phyloP scores from a whole-genome alignment of 129 eudicot species.

The Helianthus tuberosus region DNA sequence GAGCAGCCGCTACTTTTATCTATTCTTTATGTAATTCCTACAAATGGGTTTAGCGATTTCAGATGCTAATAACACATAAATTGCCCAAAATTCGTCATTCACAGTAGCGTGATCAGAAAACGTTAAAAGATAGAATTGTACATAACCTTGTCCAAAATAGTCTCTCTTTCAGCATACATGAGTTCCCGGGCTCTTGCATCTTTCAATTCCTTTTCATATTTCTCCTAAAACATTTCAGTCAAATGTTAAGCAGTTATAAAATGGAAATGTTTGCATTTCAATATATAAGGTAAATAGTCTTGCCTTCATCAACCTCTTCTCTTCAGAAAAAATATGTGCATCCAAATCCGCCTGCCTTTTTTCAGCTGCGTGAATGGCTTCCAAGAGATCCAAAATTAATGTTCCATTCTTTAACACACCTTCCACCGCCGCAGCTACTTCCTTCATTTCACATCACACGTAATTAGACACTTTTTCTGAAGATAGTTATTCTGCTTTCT shows the following conservation, averaged over 20 bases:
- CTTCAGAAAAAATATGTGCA: conserved; percentile 68
- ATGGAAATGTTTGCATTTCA: conserved; percentile 8
- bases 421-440: conserved; percentile 43
- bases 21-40: conserved; percentile 88
- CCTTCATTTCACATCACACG: conserved; percentile 48
- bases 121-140: background rate
- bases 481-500: background rate
- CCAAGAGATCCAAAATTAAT: conserved; percentile 78
- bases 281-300: background rate
- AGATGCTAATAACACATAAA: conserved; percentile 13
- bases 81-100: background rate
- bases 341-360: conserved; percentile 86
- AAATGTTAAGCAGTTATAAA: conserved; percentile 10
- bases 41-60: conserved; percentile 27
- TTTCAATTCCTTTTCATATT: conserved; percentile 85
- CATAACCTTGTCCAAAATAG: conserved; percentile 86
- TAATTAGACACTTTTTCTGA: conserved; percentile 20
- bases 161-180: conserved; percentile 98
- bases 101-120: conserved; percentile 1
- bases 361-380: conserved; percentile 96
- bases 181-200: conserved; percentile 97
- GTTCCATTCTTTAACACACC: conserved; percentile 66
- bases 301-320: conserved; percentile 87
- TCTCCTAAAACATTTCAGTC: conserved; percentile 54
- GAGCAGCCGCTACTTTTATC: conserved; percentile 93